Base-by-base conservation (phyloP, 208 protist genomes). In the Naegleria lovaniensis region DNA sequence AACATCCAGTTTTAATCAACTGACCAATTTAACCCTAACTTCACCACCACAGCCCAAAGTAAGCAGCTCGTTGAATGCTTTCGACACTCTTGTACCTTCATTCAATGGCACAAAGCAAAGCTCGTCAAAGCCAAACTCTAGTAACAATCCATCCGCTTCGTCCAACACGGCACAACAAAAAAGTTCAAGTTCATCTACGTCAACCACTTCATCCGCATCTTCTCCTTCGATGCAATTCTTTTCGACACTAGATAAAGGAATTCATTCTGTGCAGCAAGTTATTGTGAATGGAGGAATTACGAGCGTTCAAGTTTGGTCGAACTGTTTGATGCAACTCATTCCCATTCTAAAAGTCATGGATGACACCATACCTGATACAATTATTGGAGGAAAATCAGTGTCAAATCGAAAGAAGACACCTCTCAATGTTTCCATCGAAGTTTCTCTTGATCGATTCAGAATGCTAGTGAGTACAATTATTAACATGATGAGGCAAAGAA, bases 341-440 rank as follows among this genome's bases (percentile, higher is more conserved):
- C 83, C 83, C 19, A 48, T 87, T 29, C 4, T 87, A 48, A 40
- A 51, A 41, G 29, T 87, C 0, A 51, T 40, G 33, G 83, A 87
- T 15, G 83, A 87, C 52, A 40, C 15, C 11, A 87, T 87, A 48
- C 83, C 83, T 4, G 83, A 29, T 22, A 52, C 40, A n/a, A 48
- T 87, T 4, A 36, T 87, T 87, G 83, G 83, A 36, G 83, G 83
- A 22, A 87, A 87, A 36, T 40, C 29, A 29, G 83, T 87, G 7
- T 40, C 83, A 48, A 87, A 87, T 29, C 1, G 41, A 15, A 41
- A 36, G 43, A 87, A 36, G 15, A 87, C 83, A 29, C 83, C 83
- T 40, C 38, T 87, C 4, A 51, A 16, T 29, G 40, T 51, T 16
- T 52, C 40, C 2, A 87, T 87, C 6, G 40, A 40, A 87, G 41